Evolutionary conservation across 2,329 filamentous ascomycete species (phyloP), one percentile per base, ranked within the genome.

Genomic region (Nothophoma quercina): DNA sequence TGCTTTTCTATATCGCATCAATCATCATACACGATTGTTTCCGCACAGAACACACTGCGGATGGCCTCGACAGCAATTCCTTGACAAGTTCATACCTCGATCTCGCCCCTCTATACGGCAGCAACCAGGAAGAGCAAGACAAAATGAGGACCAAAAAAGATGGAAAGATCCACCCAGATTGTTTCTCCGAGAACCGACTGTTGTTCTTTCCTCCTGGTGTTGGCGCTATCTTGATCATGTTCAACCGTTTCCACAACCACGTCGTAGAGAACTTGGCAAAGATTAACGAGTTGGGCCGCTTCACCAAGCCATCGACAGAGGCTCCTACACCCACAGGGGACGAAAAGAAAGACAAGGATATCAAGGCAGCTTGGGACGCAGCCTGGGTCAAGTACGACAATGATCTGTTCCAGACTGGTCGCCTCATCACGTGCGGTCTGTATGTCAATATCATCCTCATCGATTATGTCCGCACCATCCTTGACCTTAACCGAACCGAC

Each of bases 251-350:
- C 75, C 93, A 97, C 75, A 97, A 98, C 75, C 83, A 95, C 59
- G 85, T 92, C 0, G 92, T 90, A 1, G 83, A 86, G 46, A 88
- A 93, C 55, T 78, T 97, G 15, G 89, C 89, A 0, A 77, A 82
- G n/a, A 93, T 97, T 74, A 96, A 97, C 65, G 93, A 97, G 64
- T 85, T 85, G 35, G 87, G 86, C 13, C 84, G 90, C 18, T 97
- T 96, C 74, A 84, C 81, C 0, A 87, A 85, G 54, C 90, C 91
- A 0, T 66, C 77, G 0, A 33, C 63, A 5, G 56, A 64, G 12
- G 44, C 47, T 15, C 67, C 67, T n/a, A 55, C 63, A 13, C 44
- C 67, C 3, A 53, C 58, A 1, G 62, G 64, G 2, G 84, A 88
- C 33, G 78, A 79, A 21, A 69, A 77, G 16, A 63, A 67, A 0